Conservation (phyloP, 805 yeast species). For the Candida golubevii region DNA sequence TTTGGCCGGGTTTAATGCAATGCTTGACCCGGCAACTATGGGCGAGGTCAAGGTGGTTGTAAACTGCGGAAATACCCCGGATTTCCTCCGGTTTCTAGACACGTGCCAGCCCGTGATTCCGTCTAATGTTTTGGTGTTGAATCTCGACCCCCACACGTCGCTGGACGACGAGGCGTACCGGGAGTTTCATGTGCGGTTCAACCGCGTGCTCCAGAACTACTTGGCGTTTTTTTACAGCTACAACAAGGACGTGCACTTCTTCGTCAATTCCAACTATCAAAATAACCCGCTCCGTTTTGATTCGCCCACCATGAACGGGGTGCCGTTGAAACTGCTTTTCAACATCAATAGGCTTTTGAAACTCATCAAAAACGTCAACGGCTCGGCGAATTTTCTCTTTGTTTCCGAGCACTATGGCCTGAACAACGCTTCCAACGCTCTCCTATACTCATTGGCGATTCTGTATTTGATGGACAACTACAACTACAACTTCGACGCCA, state of each 20-base stretch:
- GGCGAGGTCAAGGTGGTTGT: conserved; percentile 34
- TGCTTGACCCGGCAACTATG: conserved; percentile 4
- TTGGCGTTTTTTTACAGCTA: conserved; percentile 31
- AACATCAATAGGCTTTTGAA: conserved; percentile 32
- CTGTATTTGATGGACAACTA: conserved; percentile 40
- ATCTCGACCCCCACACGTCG: conserved; percentile 31
- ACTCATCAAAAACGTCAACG: conserved; percentile 31
- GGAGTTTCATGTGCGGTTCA: conserved; percentile 27
- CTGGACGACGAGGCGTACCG: conserved; percentile 19
- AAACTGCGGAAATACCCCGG: conserved; percentile 33
- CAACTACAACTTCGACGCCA: conserved; percentile 29
- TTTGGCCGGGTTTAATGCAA: conserved; percentile 10
- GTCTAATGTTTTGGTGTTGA: conserved; percentile 34
- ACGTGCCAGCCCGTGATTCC: conserved; percentile 21
- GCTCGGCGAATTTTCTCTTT: conserved; percentile 27
- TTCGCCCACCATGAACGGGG: conserved; percentile 37
- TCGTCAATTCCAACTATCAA: conserved; percentile 26
- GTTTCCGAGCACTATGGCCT: conserved; percentile 29
- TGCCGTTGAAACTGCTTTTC: conserved; percentile 34
- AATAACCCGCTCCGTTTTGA: conserved; percentile 18
- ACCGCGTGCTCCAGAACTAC: conserved; percentile 35
- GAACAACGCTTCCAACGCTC: conserved; percentile 23
- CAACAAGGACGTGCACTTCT: conserved; percentile 25
- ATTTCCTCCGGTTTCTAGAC: conserved; percentile 26
- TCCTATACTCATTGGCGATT: conserved; percentile 24